Evolutionary conservation across 352 stramenopile species (phyloP).

Genomic region (Globisporangium megalacanthum): DNA sequence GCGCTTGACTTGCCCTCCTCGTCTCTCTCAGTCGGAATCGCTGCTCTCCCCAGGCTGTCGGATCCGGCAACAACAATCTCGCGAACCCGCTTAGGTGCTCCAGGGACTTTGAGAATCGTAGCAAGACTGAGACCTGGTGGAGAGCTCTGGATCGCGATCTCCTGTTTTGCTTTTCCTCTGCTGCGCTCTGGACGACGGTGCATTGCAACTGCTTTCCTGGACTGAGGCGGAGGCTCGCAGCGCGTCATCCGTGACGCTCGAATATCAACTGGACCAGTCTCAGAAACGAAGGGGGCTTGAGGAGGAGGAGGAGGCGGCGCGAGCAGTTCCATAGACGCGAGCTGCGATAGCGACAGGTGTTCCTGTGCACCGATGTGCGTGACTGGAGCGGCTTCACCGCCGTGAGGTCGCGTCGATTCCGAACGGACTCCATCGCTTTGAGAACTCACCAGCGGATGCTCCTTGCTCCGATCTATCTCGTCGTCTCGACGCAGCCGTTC

Average conservation of each 20-base stretch:
- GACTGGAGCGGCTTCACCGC: not conserved
- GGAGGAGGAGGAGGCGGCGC: not conserved
- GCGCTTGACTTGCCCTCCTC: not conserved
- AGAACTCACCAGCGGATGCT: no score
- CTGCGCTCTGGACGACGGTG: not conserved
- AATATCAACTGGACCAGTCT: not conserved
- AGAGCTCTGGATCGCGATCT: not conserved
- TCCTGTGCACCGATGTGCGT: not conserved
- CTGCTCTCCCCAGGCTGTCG: no score
- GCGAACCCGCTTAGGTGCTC: not conserved
- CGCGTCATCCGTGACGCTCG: not conserved
- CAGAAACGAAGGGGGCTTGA: no score
- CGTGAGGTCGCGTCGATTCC: no score
- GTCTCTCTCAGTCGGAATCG: not conserved
- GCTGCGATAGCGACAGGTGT: constrained; percentile 10
- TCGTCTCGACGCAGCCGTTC: no score
- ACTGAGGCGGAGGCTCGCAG: not conserved
- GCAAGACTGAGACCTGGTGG: constrained; percentile 1
- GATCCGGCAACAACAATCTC: no score
- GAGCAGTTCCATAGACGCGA: constrained; percentile 10
- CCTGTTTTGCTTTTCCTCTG: not conserved
- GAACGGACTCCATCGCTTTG: no score
- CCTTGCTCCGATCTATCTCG: no score
- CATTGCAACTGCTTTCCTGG: not conserved
- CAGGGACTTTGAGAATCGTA: constrained; percentile 7